Evolutionary conservation across 2,329 filamentous ascomycete species (phyloP).

Genomic region (Helminthosporium solani): DNA sequence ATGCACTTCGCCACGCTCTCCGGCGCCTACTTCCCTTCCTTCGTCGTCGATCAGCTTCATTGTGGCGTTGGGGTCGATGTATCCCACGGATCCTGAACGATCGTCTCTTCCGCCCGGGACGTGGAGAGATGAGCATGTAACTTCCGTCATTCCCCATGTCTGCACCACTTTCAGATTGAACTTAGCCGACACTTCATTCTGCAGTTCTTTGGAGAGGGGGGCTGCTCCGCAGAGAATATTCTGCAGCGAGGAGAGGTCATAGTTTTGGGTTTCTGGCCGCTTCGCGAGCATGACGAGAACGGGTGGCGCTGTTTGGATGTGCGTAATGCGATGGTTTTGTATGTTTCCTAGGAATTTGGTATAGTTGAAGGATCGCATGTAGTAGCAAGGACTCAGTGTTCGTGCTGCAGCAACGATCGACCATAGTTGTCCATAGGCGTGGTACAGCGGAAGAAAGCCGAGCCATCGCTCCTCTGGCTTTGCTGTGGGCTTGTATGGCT

Average conservation of each 20-base stretch:
- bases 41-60: constrained; percentile 45
- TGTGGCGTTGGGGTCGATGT: constrained; percentile 39
- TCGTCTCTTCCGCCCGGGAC: constrained; percentile 39
- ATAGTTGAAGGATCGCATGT: constrained; percentile 45
- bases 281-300: constrained; percentile 44
- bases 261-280: constrained; percentile 33
- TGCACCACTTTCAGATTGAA: constrained; percentile 42
- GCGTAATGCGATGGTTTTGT: constrained; percentile 40
- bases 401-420: constrained; percentile 41
- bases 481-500: constrained; percentile 20
- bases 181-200: constrained; percentile 41
- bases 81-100: constrained; percentile 38
- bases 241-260: constrained; percentile 35
- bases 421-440: constrained; percentile 47
- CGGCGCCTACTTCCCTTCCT: constrained; percentile 39
- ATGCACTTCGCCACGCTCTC: constrained; percentile 40
- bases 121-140: constrained; percentile 40
- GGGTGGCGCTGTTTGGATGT: constrained; percentile 44
- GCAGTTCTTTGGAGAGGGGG: constrained; percentile 41
- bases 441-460: constrained; percentile 47
- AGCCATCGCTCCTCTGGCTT: constrained; percentile 38
- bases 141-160: constrained; percentile 45
- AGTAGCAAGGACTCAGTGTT: constrained; percentile 36
- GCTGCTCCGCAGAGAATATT: constrained; percentile 44
- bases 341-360: constrained; percentile 36